Percentiles rank a stretch among this genome's conserved stretches.
Evolutionary conservation across 805 yeast genomes (phyloP).

Genomic region (Ogataea chonburiensis): DNA sequence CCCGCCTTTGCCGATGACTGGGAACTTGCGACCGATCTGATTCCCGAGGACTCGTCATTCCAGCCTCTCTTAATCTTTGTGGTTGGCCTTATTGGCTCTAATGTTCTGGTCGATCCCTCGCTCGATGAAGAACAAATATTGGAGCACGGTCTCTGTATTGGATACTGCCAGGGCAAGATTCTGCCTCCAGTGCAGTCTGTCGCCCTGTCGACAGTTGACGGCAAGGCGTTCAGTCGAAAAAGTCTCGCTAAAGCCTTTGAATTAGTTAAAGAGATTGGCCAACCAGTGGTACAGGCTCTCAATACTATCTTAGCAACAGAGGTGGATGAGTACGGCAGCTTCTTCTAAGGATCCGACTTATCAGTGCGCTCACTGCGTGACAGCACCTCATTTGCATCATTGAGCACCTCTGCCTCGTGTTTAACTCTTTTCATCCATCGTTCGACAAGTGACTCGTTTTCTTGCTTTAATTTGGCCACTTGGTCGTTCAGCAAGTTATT

Average conservation of each 20-base stretch:
- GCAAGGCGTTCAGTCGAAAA: slow-evolving; percentile 54
- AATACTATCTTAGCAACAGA: slow-evolving; percentile 45
- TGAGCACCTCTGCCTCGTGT: slow-evolving; percentile 42
- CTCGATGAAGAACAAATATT: slow-evolving; percentile 85
- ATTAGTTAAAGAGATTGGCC: slow-evolving; percentile 61
- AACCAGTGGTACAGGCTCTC: slow-evolving; percentile 57
- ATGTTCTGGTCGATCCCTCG: slow-evolving; percentile 79
- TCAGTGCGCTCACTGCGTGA: slow-evolving; percentile 13
- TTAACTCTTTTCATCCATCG: slow-evolving; percentile 46
- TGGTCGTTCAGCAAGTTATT: slow-evolving; percentile 41
- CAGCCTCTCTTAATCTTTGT: slow-evolving; percentile 78
- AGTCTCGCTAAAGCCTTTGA: slow-evolving; percentile 53
- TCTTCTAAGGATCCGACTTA: slow-evolving; percentile 16
- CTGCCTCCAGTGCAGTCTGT: slow-evolving; percentile 72
- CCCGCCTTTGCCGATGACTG: slow-evolving; percentile 92
- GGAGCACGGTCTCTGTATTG: slow-evolving; percentile 75
- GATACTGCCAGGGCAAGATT: slow-evolving; percentile 67
- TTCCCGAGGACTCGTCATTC: slow-evolving; percentile 39
- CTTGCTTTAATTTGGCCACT: slow-evolving; percentile 33
- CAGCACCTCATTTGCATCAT: slow-evolving; percentile 39
- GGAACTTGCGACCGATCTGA: slow-evolving; percentile 54
- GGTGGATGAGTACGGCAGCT: slow-evolving; percentile 25
- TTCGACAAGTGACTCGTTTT: slow-evolving; percentile 39
- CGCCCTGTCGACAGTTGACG: slow-evolving; percentile 50
- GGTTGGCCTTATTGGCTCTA: slow-evolving; percentile 68